These are phyloP conservation scores for Cladophialophora carrionii DNA, from an alignment of 2,329 filamentous ascomycete species.

Conservation along the genomic window DNA sequence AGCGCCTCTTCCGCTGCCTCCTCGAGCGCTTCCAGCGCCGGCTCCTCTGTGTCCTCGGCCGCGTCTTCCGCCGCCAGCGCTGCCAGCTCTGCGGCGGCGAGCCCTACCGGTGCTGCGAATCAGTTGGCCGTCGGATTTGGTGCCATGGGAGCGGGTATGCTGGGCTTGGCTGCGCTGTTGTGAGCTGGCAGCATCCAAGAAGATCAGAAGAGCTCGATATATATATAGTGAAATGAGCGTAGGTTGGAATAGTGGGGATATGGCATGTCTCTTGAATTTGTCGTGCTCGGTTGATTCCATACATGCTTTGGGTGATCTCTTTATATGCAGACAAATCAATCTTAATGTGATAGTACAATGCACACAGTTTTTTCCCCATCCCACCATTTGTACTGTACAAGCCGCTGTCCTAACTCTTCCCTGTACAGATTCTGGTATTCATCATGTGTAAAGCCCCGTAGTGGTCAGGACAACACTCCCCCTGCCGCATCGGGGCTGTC, in stretches of 20 bases:
- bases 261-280: background rate
- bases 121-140: constrained; percentile 22
- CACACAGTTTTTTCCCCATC: background rate
- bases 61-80: background rate
- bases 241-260: background rate
- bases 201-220: background rate
- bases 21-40: constrained; percentile 4
- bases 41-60: constrained; percentile 7
- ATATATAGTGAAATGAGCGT: background rate
- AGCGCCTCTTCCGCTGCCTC: constrained; percentile 8
- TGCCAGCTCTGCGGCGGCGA: constrained; percentile 15
- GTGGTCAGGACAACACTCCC: background rate
- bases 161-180: constrained; percentile 33
- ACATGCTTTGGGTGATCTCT: background rate
- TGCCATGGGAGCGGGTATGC: constrained; percentile 27
- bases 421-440: background rate
- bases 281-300: background rate
- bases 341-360: background rate
- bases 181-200: constrained; percentile 4
- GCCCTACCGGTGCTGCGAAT: constrained; percentile 23
- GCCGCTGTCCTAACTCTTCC: background rate
- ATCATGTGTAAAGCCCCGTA: background rate
- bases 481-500: background rate
- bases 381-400: background rate
- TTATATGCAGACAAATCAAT: background rate